Conservation (phyloP, 495 filamentous ascomycete species). For the Pyrenula aspistea region DNA sequence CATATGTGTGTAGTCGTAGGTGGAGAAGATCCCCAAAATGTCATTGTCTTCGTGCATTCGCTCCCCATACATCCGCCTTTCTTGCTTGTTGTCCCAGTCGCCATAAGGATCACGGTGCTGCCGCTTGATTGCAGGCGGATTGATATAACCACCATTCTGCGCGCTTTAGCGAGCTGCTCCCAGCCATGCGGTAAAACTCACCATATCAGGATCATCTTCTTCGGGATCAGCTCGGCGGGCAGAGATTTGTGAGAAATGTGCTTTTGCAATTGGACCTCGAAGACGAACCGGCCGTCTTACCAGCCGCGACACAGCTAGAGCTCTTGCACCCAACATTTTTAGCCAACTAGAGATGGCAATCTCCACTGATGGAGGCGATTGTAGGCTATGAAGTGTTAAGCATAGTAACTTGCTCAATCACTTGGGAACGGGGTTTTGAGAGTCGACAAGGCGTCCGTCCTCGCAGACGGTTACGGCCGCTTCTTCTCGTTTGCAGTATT, state of each 20-base stretch:
- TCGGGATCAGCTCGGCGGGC: constrained; percentile 40
- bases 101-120: constrained; percentile 83
- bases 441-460: no score
- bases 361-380: no score
- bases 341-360: no score
- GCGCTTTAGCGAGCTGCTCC: constrained; percentile 6
- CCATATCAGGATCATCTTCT: constrained; percentile 67
- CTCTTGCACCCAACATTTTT: not conserved
- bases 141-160: constrained; percentile 87
- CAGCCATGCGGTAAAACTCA: constrained; percentile 20
- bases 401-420: no score
- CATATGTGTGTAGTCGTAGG: constrained; percentile 81
- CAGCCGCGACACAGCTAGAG: not conserved
- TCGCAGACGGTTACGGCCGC: no score
- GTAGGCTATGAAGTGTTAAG: no score
- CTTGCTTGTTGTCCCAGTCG: constrained; percentile 97
- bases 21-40: constrained; percentile 79
- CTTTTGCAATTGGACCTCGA: constrained; percentile 4
- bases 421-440: no score
- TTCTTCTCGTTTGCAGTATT: no score
- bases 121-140: constrained; percentile 73
- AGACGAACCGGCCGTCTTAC: not conserved
- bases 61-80: constrained; percentile 91
- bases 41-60: constrained; percentile 96
- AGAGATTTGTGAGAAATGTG: constrained; percentile 36